Conservation (phyloP, 352 stramenopile species). For the Aphanomyces stellatus region DNA sequence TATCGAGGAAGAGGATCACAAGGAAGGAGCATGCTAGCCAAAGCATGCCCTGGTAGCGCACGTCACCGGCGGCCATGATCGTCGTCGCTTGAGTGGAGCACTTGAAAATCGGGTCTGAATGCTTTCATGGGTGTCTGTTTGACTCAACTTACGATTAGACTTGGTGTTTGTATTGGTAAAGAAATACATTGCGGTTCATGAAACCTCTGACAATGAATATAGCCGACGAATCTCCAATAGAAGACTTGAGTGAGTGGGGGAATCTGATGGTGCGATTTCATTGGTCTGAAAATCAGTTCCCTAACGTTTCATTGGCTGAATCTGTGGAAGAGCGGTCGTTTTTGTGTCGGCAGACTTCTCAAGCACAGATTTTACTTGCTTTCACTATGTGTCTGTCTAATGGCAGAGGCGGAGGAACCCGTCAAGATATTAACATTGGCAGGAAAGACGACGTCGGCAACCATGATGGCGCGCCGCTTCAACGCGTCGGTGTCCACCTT, state of each 20-base stretch:
- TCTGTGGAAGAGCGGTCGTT: too few relatives aligned
- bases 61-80: neutral
- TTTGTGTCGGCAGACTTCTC: neutral
- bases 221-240: neutral
- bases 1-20: slow-evolving; percentile 20
- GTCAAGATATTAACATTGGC: too few relatives aligned
- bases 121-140: neutral
- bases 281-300: neutral
- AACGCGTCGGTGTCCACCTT: too few relatives aligned
- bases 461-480: too few relatives aligned
- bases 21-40: slow-evolving; percentile 19
- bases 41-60: slow-evolving; percentile 13
- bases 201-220: neutral
- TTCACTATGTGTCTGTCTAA: too few relatives aligned
- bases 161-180: slow-evolving; percentile 4
- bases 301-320: neutral
- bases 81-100: neutral
- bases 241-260: too few relatives aligned
- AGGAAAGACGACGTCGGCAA: too few relatives aligned
- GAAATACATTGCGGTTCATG: neutral
- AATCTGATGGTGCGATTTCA: neutral
- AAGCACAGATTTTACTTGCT: too few relatives aligned
- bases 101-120: neutral
- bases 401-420: too few relatives aligned
- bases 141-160: neutral